Evolutionary conservation across 2,329 filamentous ascomycete species (phyloP).

Genomic region (Paracoccidioides brasiliensis): DNA sequence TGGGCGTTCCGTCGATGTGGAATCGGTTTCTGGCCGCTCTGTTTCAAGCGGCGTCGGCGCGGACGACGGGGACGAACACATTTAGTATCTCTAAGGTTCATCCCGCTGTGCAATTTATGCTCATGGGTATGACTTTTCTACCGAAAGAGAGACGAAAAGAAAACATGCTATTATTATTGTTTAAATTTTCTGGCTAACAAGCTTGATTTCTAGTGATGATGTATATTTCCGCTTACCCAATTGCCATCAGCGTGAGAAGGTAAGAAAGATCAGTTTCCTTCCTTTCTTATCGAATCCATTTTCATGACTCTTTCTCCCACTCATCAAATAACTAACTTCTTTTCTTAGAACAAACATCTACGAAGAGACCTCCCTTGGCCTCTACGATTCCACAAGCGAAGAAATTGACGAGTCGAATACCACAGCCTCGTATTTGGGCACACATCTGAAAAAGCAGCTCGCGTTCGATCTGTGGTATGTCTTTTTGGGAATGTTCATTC

Average conservation of each 20-base stretch:
- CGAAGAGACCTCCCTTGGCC: conserved; percentile 50
- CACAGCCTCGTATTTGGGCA: conserved; percentile 29
- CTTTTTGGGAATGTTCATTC: conserved; percentile 41
- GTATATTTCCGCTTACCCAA: conserved; percentile 93
- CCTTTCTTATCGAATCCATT: not conserved
- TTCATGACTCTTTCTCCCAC: not conserved
- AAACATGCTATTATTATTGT: not conserved
- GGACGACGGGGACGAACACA: conserved; percentile 37
- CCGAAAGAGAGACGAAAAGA: not conserved
- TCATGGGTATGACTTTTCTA: conserved; percentile 33
- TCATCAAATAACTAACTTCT: not conserved
- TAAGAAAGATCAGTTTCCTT: conserved; percentile 7
- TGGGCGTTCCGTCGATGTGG: conserved; percentile 28
- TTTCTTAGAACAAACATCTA: conserved; percentile 44
- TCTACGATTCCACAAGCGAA: conserved; percentile 31
- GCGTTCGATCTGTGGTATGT: conserved; percentile 54
- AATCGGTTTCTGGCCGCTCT: conserved; percentile 43
- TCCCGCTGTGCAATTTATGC: conserved; percentile 40
- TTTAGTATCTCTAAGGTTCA: conserved; percentile 40
- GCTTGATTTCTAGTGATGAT: conserved; percentile 72
- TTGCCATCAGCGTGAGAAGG: conserved; percentile 75
- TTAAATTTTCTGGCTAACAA: conserved; percentile 31
- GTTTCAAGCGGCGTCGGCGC: conserved; percentile 43
- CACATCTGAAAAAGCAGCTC: conserved; percentile 48
- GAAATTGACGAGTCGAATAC: conserved; percentile 11